phyloP scores from a whole-genome alignment of 2,329 filamentous ascomycete genomes.

The Diaporthe citri region DNA sequence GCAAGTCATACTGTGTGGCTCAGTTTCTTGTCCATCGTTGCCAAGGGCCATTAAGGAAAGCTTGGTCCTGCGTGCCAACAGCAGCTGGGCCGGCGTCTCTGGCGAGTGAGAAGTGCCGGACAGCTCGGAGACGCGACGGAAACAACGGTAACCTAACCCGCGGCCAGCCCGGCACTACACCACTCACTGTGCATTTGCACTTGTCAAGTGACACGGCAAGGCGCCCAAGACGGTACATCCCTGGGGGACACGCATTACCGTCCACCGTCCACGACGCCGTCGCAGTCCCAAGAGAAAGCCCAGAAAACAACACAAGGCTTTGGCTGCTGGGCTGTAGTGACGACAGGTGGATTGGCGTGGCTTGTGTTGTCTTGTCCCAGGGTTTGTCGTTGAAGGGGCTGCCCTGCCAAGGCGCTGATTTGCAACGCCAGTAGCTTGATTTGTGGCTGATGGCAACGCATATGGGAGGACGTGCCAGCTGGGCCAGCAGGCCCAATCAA shows the following conservation, averaged over 20 bases:
- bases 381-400: not conserved
- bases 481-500: not conserved
- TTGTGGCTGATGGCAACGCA: constrained; percentile 17
- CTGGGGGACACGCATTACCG: constrained; percentile 1
- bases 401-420: constrained; percentile 25
- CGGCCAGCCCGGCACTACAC: constrained; percentile 3
- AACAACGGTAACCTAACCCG: not conserved
- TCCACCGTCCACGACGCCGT: not conserved
- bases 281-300: not conserved
- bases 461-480: not conserved
- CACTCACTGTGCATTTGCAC: not conserved
- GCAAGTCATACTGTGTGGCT: constrained; percentile 23
- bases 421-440: constrained; percentile 24
- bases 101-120: constrained; percentile 7
- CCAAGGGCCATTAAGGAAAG: constrained; percentile 22
- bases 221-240: not conserved
- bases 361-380: not conserved
- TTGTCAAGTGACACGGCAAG: constrained; percentile 23
- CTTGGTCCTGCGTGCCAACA: constrained; percentile 24
- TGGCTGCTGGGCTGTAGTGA: not conserved
- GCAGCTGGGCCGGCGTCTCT: not conserved
- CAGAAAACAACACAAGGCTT: not conserved
- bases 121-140: constrained; percentile 4
- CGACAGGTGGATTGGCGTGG: constrained; percentile 6
- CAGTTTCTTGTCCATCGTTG: constrained; percentile 15